Evolutionary conservation across 1,284 basidiomycete species (phyloP).

Genomic region (Taiwanofungus camphoratus): DNA sequence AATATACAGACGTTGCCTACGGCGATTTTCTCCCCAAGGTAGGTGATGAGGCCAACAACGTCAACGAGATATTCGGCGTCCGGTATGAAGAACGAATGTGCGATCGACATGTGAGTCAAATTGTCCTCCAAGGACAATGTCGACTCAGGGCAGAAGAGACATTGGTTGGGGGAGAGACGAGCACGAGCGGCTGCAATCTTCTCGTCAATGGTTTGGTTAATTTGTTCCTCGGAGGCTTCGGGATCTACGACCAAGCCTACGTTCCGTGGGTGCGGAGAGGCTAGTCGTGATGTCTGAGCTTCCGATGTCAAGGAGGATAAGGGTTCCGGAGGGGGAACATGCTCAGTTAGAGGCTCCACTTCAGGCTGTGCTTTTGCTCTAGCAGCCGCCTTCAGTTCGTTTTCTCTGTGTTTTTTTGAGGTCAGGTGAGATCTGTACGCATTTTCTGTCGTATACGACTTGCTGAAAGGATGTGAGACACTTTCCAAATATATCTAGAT

Average conservation of each 20-base stretch:
- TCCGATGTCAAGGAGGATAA: neutral
- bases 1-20: slow-evolving; percentile 92
- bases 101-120: slow-evolving; percentile 81
- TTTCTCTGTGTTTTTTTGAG: slow-evolving; percentile 90
- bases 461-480: slow-evolving; percentile 45
- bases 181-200: slow-evolving; percentile 74
- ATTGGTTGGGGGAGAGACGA: slow-evolving; percentile 58
- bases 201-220: slow-evolving; percentile 59
- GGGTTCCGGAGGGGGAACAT: slow-evolving; percentile 2
- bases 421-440: slow-evolving; percentile 84
- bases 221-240: slow-evolving; percentile 45
- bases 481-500: slow-evolving; percentile 4
- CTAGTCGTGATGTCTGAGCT: slow-evolving; percentile 2
- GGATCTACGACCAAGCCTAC: slow-evolving; percentile 32
- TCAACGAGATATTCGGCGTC: slow-evolving; percentile 91
- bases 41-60: slow-evolving; percentile 73
- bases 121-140: slow-evolving; percentile 59
- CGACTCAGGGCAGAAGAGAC: slow-evolving; percentile 79
- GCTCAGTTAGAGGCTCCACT: slow-evolving; percentile 8
- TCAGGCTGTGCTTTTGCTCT: slow-evolving; percentile 18
- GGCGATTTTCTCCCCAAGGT: slow-evolving; percentile 92
- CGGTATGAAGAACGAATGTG: slow-evolving; percentile 95
- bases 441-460: slow-evolving; percentile 86
- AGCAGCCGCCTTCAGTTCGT: slow-evolving; percentile 48
- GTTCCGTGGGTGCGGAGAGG: slow-evolving; percentile 11